Evolutionary conservation across 805 yeast species (phyloP), one percentile per base, ranked within the genome.

Genomic region (Barnettozyma vustinii): DNA sequence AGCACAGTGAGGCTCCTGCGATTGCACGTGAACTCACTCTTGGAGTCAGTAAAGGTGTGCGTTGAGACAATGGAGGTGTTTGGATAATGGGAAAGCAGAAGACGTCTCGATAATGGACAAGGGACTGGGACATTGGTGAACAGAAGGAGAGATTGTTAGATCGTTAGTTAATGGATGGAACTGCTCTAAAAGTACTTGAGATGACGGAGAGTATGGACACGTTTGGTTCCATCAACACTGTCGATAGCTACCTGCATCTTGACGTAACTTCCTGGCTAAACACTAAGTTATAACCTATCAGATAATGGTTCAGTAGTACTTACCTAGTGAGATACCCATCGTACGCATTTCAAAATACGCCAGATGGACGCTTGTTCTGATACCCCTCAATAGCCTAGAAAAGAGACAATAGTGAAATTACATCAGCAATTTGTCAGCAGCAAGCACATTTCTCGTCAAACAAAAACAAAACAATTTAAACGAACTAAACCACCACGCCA

Each of bases 31-130:
- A 88, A 89, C 65, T 84, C 84, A 54, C 77, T 86, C 16, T 71
- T 91, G 48, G 96, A 89, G 60, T 83, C 83, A 53, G 64, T 88
- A 48, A 84, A 84, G 59, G 82, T 94, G 0, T 77, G 86, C 3
- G 70, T 89, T 1, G 97, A 90, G 68, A 83, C 95, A 48, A 70
- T 89, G 56, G 95, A 87, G 49, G 85, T 80, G 62, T 80, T 85
- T 62, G 82, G 74, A 23, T 23, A 42, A 6, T 30, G 33, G 33
- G 9, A n/a, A 36, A 26, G n/a, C 10, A 43, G 18, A 33, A 33
- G 10, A 26, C 3, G n/a, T 15, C 2, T 30, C 8, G 12, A 3
- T 15, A 15, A 30, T 13, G 8, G 8, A 30, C 33, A 30, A 13
- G 33, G 33, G 16, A 4, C 12, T 9, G 33, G 16, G 33, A 3